Evolutionary conservation across 768 basidiomycete genomes (phyloP).

Genomic region (Suillus variegatus): DNA sequence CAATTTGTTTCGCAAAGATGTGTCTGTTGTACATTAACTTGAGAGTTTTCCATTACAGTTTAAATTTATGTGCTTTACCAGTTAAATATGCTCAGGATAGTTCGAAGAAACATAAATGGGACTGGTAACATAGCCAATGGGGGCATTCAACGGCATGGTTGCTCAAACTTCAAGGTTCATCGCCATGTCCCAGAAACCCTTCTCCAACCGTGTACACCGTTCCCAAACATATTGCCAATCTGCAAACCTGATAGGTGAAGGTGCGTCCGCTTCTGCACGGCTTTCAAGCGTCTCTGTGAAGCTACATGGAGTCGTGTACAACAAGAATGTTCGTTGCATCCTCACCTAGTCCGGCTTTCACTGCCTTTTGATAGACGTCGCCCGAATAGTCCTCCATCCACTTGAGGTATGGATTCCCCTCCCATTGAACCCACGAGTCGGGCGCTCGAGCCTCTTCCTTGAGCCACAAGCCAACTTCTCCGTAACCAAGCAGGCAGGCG

Average conservation of each 20-base stretch:
- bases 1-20: not conserved
- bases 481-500: constrained; percentile 89
- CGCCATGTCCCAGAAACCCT: constrained; percentile 85
- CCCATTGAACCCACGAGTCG: constrained; percentile 54
- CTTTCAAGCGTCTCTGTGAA: constrained; percentile 71
- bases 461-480: constrained; percentile 88
- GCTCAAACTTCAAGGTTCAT: constrained; percentile 34
- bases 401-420: constrained; percentile 71
- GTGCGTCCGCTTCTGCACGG: constrained; percentile 59
- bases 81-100: not conserved
- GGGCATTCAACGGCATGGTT: not conserved
- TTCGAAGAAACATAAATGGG: not conserved
- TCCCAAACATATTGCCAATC: constrained; percentile 78
- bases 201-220: constrained; percentile 75
- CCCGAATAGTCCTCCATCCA: constrained; percentile 87
- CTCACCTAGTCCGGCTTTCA: constrained; percentile 73
- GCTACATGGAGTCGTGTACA: constrained; percentile 9
- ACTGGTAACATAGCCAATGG: not conserved
- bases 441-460: constrained; percentile 50
- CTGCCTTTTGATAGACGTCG: constrained; percentile 68
- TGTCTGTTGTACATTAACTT: not conserved
- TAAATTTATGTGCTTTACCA: not conserved
- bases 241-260: constrained; percentile 55
- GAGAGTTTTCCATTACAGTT: not conserved
- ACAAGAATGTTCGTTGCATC: constrained; percentile 3